Conservation (phyloP, 768 basidiomycete genomes). For the Auricularia cornea region DNA sequence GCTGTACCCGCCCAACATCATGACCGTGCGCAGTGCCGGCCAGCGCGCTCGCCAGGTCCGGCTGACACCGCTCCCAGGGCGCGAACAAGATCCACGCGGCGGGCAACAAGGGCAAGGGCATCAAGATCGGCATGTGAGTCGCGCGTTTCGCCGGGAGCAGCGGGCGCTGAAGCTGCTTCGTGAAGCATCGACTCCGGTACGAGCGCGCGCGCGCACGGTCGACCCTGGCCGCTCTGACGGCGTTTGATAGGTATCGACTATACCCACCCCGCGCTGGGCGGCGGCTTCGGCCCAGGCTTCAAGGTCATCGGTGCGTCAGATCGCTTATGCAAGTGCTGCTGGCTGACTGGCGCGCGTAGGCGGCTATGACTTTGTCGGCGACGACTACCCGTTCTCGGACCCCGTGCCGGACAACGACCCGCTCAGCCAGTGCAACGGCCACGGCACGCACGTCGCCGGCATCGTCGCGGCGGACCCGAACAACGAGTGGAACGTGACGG, state of each 20-base stretch:
- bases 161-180: not conserved
- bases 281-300: conserved; percentile 9
- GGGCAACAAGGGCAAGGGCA: conserved; percentile 27
- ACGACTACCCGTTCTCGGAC: not conserved
- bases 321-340: no score
- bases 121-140: conserved; percentile 24
- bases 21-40: not conserved
- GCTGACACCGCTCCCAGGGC: no score
- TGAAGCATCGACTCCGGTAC: conserved; percentile 2
- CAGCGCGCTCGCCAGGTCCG: no score
- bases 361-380: conserved; percentile 11
- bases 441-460: conserved; percentile 9
- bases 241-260: not conserved
- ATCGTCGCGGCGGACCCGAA: conserved; percentile 22
- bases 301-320: conserved; percentile 4
- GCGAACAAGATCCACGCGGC: conserved; percentile 28
- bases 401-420: conserved; percentile 6
- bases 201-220: not conserved
- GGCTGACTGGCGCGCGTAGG: no score
- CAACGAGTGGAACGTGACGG: conserved; percentile 27
- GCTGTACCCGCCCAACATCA: not conserved
- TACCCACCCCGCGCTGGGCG: conserved; percentile 6
- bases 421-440: not conserved
- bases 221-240: not conserved
- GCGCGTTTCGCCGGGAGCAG: not conserved